Conservation (phyloP, 805 yeast species). For the Monosporozyma siamensis region DNA sequence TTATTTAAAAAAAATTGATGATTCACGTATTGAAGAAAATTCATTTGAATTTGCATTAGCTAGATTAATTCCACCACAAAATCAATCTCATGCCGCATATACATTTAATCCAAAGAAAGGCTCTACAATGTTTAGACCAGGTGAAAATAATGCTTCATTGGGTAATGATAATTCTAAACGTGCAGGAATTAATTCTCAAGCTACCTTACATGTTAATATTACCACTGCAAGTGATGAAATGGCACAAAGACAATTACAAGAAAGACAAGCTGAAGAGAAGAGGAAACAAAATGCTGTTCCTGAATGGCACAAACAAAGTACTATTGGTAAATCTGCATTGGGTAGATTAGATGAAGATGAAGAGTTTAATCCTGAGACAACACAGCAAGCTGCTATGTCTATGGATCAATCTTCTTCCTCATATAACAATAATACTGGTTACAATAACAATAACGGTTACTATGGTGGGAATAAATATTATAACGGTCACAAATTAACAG, state of each 20-base stretch:
- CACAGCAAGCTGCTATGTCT: conserved; percentile 17
- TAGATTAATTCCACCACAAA: conserved; percentile 76
- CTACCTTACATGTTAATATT: conserved; percentile 83
- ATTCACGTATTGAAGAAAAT: conserved; percentile 72
- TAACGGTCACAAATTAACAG: conserved; percentile 19
- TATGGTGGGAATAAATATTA: conserved; percentile 6
- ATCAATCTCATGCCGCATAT: conserved; percentile 60
- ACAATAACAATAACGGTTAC: neutral
- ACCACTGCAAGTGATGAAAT: conserved; percentile 79
- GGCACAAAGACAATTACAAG: conserved; percentile 53
- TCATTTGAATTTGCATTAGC: conserved; percentile 80
- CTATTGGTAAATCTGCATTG: conserved; percentile 63
- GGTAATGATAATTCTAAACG: conserved; percentile 36
- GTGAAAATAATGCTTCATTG: conserved; percentile 24
- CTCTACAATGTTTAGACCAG: conserved; percentile 36
- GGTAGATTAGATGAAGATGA: conserved; percentile 50
- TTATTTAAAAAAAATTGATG: conserved; percentile 73
- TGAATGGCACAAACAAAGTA: conserved; percentile 88
- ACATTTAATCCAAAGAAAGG: conserved; percentile 44
- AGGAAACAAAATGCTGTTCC: conserved; percentile 91
- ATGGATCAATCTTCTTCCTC: conserved; percentile 8
- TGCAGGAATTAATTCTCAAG: conserved; percentile 59
- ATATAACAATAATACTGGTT: conserved; percentile 9
- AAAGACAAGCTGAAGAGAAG: conserved; percentile 58
- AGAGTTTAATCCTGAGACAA: conserved; percentile 26